phyloP scores from a whole-genome alignment of 257 asterid genomes.

The Lycium barbarum region DNA sequence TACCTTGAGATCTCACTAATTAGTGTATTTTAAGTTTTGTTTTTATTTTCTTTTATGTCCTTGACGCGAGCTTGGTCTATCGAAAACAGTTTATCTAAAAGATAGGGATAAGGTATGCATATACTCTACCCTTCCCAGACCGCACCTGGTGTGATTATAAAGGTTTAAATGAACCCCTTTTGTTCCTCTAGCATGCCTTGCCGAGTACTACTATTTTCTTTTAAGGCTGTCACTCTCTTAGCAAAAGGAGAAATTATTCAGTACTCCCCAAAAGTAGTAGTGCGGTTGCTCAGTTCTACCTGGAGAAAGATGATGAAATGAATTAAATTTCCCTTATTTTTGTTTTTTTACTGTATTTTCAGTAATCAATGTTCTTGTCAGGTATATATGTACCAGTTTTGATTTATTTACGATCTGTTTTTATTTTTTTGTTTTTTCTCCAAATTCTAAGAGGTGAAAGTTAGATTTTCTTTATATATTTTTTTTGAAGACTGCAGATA shows the following conservation, averaged over 20 bases:
- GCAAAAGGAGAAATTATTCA: neutral
- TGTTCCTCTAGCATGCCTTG: neutral
- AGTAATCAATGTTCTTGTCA: conserved; percentile 23
- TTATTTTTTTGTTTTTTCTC: neutral
- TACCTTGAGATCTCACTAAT: no score
- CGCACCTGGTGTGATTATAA: neutral
- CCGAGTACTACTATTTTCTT: neutral
- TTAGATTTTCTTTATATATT: neutral
- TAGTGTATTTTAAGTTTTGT: neutral
- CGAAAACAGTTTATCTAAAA: no score
- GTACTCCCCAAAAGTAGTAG: neutral
- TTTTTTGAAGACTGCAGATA: neutral
- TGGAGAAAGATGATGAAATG: neutral
- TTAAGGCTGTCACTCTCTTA: neutral
- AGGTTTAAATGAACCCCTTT: neutral
- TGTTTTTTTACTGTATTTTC: conserved; percentile 14
- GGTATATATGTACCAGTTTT: neutral
- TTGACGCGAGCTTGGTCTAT: no score
- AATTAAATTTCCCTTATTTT: neutral
- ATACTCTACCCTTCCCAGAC: no score
- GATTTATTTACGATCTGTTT: neutral
- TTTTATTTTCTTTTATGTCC: neutral
- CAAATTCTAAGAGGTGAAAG: neutral
- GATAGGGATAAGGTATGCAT: no score
- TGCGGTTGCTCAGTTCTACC: neutral